Conservation (phyloP, 1,139 yeast species). For the Blastobotrys raffinosifermentans region DNA sequence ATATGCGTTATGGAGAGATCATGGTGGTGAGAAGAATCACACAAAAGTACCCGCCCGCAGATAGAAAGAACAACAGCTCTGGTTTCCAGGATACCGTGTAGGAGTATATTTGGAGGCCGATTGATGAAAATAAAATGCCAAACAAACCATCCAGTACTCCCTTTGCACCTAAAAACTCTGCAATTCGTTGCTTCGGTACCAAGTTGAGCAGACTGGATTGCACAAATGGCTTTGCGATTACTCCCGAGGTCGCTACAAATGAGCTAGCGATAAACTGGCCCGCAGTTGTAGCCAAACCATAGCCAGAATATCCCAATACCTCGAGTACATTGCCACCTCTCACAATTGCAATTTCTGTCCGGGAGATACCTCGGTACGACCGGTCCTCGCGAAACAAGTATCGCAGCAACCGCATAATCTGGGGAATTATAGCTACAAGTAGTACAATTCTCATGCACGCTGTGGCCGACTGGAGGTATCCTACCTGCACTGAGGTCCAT, state of each 20-base stretch:
- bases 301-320: constrained; percentile 19
- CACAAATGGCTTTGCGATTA: constrained; percentile 21
- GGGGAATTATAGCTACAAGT: constrained; percentile 16
- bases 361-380: constrained; percentile 10
- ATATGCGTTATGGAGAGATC: too few species aligned
- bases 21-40: constrained; percentile 13
- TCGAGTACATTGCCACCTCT: constrained; percentile 18
- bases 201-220: constrained; percentile 19
- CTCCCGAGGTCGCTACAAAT: constrained; percentile 22
- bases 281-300: constrained; percentile 17
- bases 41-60: constrained; percentile 17
- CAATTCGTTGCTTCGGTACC: constrained; percentile 16
- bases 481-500: constrained; percentile 20
- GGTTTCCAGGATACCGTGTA: constrained; percentile 20
- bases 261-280: constrained; percentile 15
- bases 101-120: constrained; percentile 19
- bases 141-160: constrained; percentile 20
- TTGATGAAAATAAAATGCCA: constrained; percentile 15
- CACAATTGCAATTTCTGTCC: constrained; percentile 16
- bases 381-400: constrained; percentile 7
- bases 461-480: constrained; percentile 20
- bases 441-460: constrained; percentile 16
- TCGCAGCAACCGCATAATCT: constrained; percentile 11
- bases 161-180: constrained; percentile 21
- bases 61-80: constrained; percentile 17